A percentile compares a stretch with the other conserved stretches of the same genome.
These are phyloP conservation scores for Neohortaea acidophila DNA, from an alignment of 495 filamentous ascomycete genomes.

Conservation along the genomic window DNA sequence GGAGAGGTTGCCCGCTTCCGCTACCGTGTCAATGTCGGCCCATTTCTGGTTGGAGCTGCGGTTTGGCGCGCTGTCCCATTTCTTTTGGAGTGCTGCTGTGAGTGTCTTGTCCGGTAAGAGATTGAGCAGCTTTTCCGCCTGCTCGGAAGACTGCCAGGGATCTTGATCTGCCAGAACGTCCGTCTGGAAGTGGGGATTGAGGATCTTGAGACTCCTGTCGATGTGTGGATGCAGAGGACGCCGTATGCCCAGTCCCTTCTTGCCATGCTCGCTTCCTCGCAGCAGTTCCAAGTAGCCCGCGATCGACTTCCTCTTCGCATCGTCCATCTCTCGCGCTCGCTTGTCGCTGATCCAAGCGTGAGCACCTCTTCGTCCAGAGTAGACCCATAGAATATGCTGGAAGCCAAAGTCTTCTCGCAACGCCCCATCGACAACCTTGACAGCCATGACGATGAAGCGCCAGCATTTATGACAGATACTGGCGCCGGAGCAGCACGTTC, in stretches of 20 bases:
- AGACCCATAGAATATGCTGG: constrained; percentile 93
- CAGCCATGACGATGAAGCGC: constrained; percentile 92
- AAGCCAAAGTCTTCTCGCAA: constrained; percentile 91
- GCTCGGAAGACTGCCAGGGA: constrained; percentile 54
- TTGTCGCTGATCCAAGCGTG: constrained; percentile 99
- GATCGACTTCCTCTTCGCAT: constrained; percentile 65
- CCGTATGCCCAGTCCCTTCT: constrained; percentile 74
- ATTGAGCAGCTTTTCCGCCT: constrained; percentile 55
- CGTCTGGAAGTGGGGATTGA: constrained; percentile 60
- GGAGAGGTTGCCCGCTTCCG: constrained; percentile 53
- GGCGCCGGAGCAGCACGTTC: constrained; percentile 85
- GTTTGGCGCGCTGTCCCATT: constrained; percentile 73
- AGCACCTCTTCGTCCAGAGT: constrained; percentile 85
- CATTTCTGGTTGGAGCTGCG: constrained; percentile 67
- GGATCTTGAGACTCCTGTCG: constrained; percentile 68
- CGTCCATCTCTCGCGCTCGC: constrained; percentile 65
- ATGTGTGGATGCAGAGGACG: constrained; percentile 85
- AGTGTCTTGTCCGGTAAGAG: constrained; percentile 61
- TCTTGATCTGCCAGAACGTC: constrained; percentile 76
- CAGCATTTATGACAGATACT: constrained; percentile 92
- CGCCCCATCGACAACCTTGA: constrained; percentile 78
- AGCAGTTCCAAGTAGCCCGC: constrained; percentile 79
- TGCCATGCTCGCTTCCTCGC: constrained; percentile 63
- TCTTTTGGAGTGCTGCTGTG: constrained; percentile 61
- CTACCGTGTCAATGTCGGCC: constrained; percentile 79